A percentile compares a stretch with the other conserved stretches of the same genome.
Evolutionary conservation across 139 green algal species (phyloP).

Genomic region (Picochlorum sp.): DNA sequence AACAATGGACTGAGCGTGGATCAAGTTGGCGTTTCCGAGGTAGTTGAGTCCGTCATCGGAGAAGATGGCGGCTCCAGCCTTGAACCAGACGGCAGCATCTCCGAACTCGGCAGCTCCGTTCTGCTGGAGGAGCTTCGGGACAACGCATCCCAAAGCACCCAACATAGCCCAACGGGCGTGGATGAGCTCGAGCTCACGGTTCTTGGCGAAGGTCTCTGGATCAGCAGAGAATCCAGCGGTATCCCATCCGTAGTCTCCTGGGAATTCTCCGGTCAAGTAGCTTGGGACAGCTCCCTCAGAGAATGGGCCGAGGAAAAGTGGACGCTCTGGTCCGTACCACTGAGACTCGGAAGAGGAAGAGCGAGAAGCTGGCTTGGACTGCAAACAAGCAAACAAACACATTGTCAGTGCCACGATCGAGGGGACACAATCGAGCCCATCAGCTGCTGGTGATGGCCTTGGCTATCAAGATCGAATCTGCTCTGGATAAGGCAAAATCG

Average conservation of each 20-base stretch:
- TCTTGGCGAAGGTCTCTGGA: constrained; percentile 82
- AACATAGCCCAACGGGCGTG: constrained; percentile 91
- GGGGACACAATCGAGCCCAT: not conserved
- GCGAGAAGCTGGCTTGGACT: constrained; percentile 21
- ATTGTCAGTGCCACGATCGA: not conserved
- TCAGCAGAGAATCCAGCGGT: constrained; percentile 92
- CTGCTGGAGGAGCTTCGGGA: constrained; percentile 30
- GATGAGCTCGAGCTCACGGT: constrained; percentile 50
- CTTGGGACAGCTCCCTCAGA: constrained; percentile 46
- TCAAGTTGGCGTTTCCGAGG: constrained; percentile 84
- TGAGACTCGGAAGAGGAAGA: constrained; percentile 15
- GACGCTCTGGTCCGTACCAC: constrained; percentile 71
- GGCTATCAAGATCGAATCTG: not conserved
- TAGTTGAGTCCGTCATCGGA: constrained; percentile 76
- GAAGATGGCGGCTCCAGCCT: constrained; percentile 93
- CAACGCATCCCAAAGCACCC: constrained; percentile 77
- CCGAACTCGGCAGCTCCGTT: constrained; percentile 48
- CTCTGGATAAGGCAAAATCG: not conserved
- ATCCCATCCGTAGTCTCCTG: constrained; percentile 96
- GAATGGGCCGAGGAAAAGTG: constrained; percentile 85
- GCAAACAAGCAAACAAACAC: not conserved
- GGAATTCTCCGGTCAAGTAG: constrained; percentile 69
- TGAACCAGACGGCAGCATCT: constrained; percentile 88
- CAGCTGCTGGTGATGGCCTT: not conserved
- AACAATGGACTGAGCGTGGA: constrained; percentile 93